A percentile compares a stretch with the other conserved stretches of the same genome.
These are phyloP conservation scores for Bruguiera gymnorhiza DNA, from an alignment of 345 rosid genomes.

Conservation along the genomic window DNA sequence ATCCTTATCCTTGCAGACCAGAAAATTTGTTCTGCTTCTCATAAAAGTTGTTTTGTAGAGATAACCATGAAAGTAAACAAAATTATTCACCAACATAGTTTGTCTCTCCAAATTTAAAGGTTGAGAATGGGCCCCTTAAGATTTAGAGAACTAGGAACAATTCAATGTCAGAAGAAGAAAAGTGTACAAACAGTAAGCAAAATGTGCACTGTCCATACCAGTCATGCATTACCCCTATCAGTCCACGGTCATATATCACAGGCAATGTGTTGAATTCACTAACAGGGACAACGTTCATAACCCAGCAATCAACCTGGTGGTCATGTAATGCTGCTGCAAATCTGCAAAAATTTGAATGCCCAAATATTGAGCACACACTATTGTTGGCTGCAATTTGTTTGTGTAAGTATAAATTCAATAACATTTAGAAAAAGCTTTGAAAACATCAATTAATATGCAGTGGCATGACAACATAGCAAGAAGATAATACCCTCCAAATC, in stretches of 20 bases:
- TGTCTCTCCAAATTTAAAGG: background rate
- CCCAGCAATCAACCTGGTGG: slow-evolving; percentile 54
- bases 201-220: slow-evolving; percentile 37
- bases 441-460: background rate
- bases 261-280: slow-evolving; percentile 63
- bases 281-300: slow-evolving; percentile 60
- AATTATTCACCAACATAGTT: too few species aligned
- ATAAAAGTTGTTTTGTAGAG: too few species aligned
- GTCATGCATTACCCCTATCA: slow-evolving; percentile 64
- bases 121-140: background rate
- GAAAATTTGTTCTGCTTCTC: too few species aligned
- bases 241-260: slow-evolving; percentile 64
- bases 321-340: slow-evolving; percentile 63
- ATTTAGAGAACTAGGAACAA: background rate
- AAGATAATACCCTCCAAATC: slow-evolving; percentile 58
- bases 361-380: background rate
- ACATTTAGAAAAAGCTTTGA: background rate
- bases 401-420: background rate
- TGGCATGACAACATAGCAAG: background rate
- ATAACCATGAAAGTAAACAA: too few species aligned
- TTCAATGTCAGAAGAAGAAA: background rate
- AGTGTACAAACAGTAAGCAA: background rate
- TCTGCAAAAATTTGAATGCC: slow-evolving; percentile 29
- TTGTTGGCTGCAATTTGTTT: background rate
- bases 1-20: too few species aligned